Evolutionary conservation across 192 early-diverging fungal species (phyloP), one percentile per base, ranked within the genome.

Genomic region (Backusella macrospora): DNA sequence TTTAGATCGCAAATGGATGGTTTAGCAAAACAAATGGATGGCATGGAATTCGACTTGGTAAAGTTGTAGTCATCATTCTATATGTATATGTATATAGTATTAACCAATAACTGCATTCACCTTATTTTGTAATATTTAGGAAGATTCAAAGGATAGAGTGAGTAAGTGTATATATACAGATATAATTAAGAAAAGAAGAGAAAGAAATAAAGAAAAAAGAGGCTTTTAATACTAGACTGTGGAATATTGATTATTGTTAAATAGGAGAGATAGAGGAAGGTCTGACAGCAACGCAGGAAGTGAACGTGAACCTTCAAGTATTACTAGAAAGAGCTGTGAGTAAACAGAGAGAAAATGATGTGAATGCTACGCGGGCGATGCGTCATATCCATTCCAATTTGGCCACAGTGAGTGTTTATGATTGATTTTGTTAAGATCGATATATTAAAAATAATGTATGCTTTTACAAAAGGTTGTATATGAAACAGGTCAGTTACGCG

Each of bases 241-340:
- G n/a, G 5, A 67, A 62, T 29, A 23, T 23, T 62, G 10, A 23
- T 12, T 23, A 7, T 23, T 34, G 18, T 21, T 49, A 7, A 37
- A 21, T 18, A 74, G 73, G 62, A 66, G 73, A 74, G 29, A 77
- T 77, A 46, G 76, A 77, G 48, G 45, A 77, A 29, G 66, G 47
- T 37, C 64, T 77, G 15, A 72, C 71, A 39, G 42, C 70, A 15
- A 77, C 76, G 37, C 76, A 77, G 18, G 76, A 77, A 68, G 76
- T 77, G 21, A 77, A 77, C 73, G 76, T 77, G 23, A 77, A 77
- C 29, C 29, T 77, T 23, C 76, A 77, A 62, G 66, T 77, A 16
- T 42, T 77, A 39, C 45, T 77, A 26, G 76, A 77, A 23, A 69
- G 64, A 63, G 70, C 76, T 18, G 76, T 77, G 14, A 62, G 23